phyloP scores from a whole-genome alignment of 2,329 filamentous ascomycete genomes.

The Xylaria arbuscula region DNA sequence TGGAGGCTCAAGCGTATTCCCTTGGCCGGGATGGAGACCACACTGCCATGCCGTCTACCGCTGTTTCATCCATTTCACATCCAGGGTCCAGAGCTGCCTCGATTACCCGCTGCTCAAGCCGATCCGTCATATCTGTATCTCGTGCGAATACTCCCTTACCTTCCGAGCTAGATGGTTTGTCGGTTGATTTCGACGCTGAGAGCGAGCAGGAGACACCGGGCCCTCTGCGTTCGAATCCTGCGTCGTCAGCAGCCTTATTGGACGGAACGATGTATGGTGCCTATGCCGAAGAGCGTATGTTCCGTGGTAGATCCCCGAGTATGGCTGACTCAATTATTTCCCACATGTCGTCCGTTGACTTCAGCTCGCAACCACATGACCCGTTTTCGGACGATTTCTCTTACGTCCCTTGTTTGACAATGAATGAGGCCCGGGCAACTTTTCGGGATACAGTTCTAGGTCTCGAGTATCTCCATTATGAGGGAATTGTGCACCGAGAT shows the following conservation, averaged over 20 bases:
- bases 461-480: slow-evolving; percentile 90
- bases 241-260: slow-evolving; percentile 70
- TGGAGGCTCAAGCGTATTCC: slow-evolving; percentile 50
- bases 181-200: slow-evolving; percentile 56
- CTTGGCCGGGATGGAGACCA: slow-evolving; percentile 41
- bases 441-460: slow-evolving; percentile 95
- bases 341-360: slow-evolving; percentile 74
- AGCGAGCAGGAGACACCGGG: slow-evolving; percentile 65
- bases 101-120: slow-evolving; percentile 59
- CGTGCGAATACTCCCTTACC: slow-evolving; percentile 50
- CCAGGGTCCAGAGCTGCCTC: slow-evolving; percentile 55
- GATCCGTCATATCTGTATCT: slow-evolving; percentile 59
- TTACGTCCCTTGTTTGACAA: slow-evolving; percentile 92
- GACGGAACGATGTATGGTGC: slow-evolving; percentile 83
- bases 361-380: slow-evolving; percentile 67
- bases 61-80: slow-evolving; percentile 41
- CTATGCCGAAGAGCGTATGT: slow-evolving; percentile 68
- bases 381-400: slow-evolving; percentile 86
- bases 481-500: slow-evolving; percentile 85
- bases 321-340: slow-evolving; percentile 81
- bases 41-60: slow-evolving; percentile 37
- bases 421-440: slow-evolving; percentile 81
- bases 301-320: slow-evolving; percentile 79
- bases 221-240: slow-evolving; percentile 63
- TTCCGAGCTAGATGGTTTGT: slow-evolving; percentile 51